Conservation (phyloP, 768 basidiomycete genomes). For the Coprinopsis marcescibilis region DNA sequence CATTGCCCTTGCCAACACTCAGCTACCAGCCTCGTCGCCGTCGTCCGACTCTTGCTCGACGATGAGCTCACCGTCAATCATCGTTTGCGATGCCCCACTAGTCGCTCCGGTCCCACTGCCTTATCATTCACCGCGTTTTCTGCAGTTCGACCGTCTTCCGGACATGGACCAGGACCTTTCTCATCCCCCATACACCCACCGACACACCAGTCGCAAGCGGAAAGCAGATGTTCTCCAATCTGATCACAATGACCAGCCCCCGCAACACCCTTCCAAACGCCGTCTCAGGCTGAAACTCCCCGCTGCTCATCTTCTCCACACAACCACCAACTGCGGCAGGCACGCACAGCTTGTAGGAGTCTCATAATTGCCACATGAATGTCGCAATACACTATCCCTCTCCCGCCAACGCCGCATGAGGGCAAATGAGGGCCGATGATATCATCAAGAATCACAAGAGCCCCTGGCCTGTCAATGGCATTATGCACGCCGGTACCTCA, state of each 20-base stretch:
- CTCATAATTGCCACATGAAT: too few species aligned
- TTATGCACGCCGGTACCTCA: too few species aligned
- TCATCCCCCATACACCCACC: constrained; percentile 48
- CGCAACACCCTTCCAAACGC: not conserved
- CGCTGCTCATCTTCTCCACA: too few species aligned
- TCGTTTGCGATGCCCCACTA: constrained; percentile 63
- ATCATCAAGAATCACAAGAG: too few species aligned
- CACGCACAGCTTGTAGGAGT: too few species aligned
- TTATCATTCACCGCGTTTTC: constrained; percentile 63
- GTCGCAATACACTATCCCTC: too few species aligned
- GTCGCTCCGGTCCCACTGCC: constrained; percentile 65
- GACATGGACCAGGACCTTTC: constrained; percentile 68
- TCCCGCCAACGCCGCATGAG: too few species aligned
- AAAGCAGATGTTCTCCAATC: constrained; percentile 3
- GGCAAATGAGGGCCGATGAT: too few species aligned
- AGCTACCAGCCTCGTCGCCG: too few species aligned
- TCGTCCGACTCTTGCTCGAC: constrained; percentile 15
- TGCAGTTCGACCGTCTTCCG: constrained; percentile 55
- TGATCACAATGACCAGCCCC: not conserved
- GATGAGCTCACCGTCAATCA: constrained; percentile 17
- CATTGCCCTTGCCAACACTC: too few species aligned
- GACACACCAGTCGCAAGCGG: not conserved
- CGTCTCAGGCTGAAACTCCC: not conserved
- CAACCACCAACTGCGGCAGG: not conserved
- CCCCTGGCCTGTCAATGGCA: too few species aligned